phyloP scores from a whole-genome alignment of 805 yeast species.

The Myxozyma monticola region DNA sequence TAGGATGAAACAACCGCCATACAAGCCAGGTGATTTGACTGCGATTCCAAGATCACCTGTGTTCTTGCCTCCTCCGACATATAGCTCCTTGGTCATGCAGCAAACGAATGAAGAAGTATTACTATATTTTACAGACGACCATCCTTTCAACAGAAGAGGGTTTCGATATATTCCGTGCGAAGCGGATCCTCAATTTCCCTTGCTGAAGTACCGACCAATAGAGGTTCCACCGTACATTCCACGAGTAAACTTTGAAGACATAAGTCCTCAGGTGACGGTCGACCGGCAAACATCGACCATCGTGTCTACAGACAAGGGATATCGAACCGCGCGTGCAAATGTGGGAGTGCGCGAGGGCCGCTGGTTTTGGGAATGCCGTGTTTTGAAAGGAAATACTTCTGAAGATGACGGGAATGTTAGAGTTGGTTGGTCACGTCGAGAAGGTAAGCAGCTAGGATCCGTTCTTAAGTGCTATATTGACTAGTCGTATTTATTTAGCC shows the following conservation, averaged over 20 bases:
- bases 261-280: slow-evolving; percentile 58
- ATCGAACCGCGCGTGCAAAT: slow-evolving; percentile 76
- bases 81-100: background rate
- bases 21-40: slow-evolving; percentile 23
- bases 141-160: slow-evolving; percentile 76
- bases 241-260: slow-evolving; percentile 64
- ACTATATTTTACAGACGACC: slow-evolving; percentile 63
- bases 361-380: slow-evolving; percentile 75
- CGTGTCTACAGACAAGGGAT: slow-evolving; percentile 67
- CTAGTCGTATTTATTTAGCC: slow-evolving; percentile 43
- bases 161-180: slow-evolving; percentile 78
- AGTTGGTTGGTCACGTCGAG: slow-evolving; percentile 79
- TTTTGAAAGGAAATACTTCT: slow-evolving; percentile 42
- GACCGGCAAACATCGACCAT: slow-evolving; percentile 39
- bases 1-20: slow-evolving; percentile 26
- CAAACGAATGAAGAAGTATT: slow-evolving; percentile 17
- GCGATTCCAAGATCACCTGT: slow-evolving; percentile 26
- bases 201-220: slow-evolving; percentile 64
- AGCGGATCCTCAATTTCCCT: slow-evolving; percentile 55
- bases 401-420: slow-evolving; percentile 60
- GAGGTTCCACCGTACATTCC: slow-evolving; percentile 69
- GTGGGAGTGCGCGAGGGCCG: slow-evolving; percentile 74
- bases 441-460: slow-evolving; percentile 36
- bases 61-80: slow-evolving; percentile 3
- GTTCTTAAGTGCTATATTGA: background rate